Conservation (phyloP, 441 rosid genomes). For the Corymbia citriodora region DNA sequence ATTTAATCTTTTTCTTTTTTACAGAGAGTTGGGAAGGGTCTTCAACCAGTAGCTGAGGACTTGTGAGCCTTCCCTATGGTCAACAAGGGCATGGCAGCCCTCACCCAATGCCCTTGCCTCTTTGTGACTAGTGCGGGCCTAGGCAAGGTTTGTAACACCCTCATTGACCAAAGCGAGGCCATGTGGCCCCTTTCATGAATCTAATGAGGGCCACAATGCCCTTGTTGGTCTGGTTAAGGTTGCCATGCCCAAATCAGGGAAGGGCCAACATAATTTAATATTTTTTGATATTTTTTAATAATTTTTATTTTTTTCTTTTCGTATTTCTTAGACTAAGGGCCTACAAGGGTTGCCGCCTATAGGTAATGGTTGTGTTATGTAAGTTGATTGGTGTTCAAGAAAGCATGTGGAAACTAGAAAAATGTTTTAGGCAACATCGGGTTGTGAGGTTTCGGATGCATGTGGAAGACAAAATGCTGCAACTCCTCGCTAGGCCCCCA, state of each 20-base stretch:
- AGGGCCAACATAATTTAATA: not conserved
- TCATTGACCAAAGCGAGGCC: not conserved
- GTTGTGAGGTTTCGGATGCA: not conserved
- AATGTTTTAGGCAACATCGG: not conserved
- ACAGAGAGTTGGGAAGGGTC: fast-evolving
- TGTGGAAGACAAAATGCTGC: not conserved
- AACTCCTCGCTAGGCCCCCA: not conserved
- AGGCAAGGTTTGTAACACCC: not conserved
- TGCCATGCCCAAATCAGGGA: not conserved
- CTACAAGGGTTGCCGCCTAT: too few relatives aligned
- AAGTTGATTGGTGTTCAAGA: too few relatives aligned
- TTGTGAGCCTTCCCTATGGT: not conserved
- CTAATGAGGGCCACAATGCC: not conserved
- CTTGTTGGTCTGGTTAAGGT: not conserved
- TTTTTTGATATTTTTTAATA: too few relatives aligned
- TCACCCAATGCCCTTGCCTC: not conserved
- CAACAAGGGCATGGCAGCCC: not conserved
- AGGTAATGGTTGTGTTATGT: too few relatives aligned
- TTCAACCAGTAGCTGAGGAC: fast-evolving
- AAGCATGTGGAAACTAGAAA: not conserved
- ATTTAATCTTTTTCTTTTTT: too few relatives aligned
- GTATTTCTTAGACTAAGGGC: not conserved
- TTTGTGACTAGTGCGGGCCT: not conserved
- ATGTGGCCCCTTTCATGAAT: not conserved
- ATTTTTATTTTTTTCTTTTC: not conserved